phyloP scores from a whole-genome alignment of 148 eudicot genomes.

The Heliosperma pusillum region DNA sequence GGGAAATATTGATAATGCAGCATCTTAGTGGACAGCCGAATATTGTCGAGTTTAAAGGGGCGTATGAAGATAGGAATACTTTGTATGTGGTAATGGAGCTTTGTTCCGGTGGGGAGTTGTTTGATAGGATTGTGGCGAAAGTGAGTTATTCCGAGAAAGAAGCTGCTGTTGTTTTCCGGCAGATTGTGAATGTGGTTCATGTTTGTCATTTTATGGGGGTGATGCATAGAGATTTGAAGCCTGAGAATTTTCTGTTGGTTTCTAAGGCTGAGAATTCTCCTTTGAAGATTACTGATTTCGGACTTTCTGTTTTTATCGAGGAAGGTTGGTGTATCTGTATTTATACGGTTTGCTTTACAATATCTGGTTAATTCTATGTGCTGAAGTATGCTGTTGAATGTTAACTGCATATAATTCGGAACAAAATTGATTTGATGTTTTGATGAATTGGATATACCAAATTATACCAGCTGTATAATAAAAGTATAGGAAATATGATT shows the following conservation, averaged over 20 bases:
- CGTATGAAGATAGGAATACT: constrained; percentile 52
- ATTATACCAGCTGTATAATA: too few species aligned
- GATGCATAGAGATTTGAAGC: constrained; percentile 89
- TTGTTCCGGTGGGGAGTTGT: constrained; percentile 80
- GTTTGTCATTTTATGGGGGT: constrained; percentile 98
- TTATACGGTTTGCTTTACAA: not conserved
- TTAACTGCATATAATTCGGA: too few species aligned
- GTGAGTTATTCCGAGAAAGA: constrained; percentile 73
- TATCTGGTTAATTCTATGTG: not conserved
- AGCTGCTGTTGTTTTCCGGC: constrained; percentile 74
- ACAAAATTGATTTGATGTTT: not conserved
- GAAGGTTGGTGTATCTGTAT: constrained; percentile 40
- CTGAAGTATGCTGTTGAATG: not conserved
- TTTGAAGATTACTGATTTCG: constrained; percentile 85
- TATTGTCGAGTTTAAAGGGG: constrained; percentile 81
- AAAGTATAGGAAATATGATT: too few species aligned
- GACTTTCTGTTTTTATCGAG: constrained; percentile 85
- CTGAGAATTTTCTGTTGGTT: constrained; percentile 83
- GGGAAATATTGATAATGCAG: constrained; percentile 65
- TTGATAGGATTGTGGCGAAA: constrained; percentile 60
- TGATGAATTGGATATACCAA: too few species aligned
- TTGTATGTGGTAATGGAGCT: constrained; percentile 82
- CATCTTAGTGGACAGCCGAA: constrained; percentile 82
- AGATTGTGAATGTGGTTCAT: constrained; percentile 88
- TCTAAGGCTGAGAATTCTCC: constrained; percentile 43